Evolutionary conservation across 495 filamentous ascomycete genomes (phyloP).

Genomic region (Penicillium goetzii): DNA sequence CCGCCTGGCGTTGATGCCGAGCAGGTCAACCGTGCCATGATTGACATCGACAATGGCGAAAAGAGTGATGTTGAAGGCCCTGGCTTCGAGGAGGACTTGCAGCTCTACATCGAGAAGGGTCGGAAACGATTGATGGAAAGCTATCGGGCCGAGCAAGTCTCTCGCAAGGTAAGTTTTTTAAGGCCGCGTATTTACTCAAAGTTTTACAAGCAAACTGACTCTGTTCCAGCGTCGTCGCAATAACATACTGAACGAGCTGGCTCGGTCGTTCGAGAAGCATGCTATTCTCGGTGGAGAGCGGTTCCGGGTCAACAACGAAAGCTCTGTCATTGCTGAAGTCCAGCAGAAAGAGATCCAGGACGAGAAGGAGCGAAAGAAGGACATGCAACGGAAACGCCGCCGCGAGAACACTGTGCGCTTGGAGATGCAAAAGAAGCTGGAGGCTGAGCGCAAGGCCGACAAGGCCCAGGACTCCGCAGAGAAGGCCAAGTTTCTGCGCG

Average conservation of each 20-base stretch:
- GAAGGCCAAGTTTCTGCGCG: slow-evolving; percentile 71
- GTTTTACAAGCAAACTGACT: neutral
- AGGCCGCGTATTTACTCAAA: slow-evolving; percentile 20
- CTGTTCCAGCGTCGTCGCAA: slow-evolving; percentile 58
- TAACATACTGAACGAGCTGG: slow-evolving; percentile 51
- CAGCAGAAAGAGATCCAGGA: slow-evolving; percentile 87
- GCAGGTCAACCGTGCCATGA: slow-evolving; percentile 63
- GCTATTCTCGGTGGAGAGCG: slow-evolving; percentile 56
- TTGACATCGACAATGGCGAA: slow-evolving; percentile 67
- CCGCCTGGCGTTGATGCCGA: slow-evolving; percentile 58
- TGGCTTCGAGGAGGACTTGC: slow-evolving; percentile 62
- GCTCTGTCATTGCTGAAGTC: slow-evolving; percentile 79
- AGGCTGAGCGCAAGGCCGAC: slow-evolving; percentile 75
- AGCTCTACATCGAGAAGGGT: slow-evolving; percentile 55
- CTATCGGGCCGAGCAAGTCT: slow-evolving; percentile 57
- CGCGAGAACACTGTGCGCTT: slow-evolving; percentile 91
- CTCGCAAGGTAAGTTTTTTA: slow-evolving; percentile 55
- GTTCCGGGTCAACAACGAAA: slow-evolving; percentile 60
- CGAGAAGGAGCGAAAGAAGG: slow-evolving; percentile 99
- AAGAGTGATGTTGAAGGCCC: slow-evolving; percentile 68
- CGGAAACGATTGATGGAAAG: slow-evolving; percentile 66
- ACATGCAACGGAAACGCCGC: slow-evolving; percentile 97
- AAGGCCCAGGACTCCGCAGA: slow-evolving; percentile 78
- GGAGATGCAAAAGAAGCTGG: slow-evolving; percentile 81
- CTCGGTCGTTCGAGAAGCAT: slow-evolving; percentile 56